Conservation (phyloP, 148 eudicot genomes). For the Amaranthus palmeri region DNA sequence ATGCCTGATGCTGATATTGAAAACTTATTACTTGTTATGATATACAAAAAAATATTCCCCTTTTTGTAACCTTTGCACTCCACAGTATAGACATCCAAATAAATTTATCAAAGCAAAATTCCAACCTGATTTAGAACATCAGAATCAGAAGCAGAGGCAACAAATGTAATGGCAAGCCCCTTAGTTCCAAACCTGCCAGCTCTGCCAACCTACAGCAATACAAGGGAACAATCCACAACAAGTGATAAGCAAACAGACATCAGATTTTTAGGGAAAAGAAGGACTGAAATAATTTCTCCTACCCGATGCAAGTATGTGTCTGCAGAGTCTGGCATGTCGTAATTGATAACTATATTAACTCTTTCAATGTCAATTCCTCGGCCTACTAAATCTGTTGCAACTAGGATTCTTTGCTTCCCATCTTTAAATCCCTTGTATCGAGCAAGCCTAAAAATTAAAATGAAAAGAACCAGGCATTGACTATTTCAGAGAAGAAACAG, state of each 20-base stretch:
- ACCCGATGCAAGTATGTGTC: slow-evolving; percentile 93
- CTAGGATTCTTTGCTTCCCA: slow-evolving; percentile 90
- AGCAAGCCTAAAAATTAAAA: slow-evolving; percentile 43
- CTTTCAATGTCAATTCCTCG: slow-evolving; percentile 96
- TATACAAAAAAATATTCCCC: too few relatives aligned
- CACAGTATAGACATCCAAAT: too few relatives aligned
- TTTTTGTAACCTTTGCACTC: too few relatives aligned
- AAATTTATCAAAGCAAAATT: background rate
- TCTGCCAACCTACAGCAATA: slow-evolving; percentile 65
- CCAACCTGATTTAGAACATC: slow-evolving; percentile 79
- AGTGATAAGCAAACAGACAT: background rate
- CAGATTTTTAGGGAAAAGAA: background rate
- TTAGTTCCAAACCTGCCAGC: slow-evolving; percentile 97
- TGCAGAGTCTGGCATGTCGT: slow-evolving; percentile 98
- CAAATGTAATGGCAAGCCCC: slow-evolving; percentile 94
- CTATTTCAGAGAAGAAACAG: too few relatives aligned
- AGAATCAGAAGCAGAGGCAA: slow-evolving; percentile 78
- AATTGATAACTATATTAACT: slow-evolving; percentile 91
- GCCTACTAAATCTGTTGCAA: slow-evolving; percentile 95
- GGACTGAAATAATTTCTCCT: background rate
- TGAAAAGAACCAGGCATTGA: background rate
- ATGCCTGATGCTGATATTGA: too few relatives aligned
- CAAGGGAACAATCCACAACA: background rate
- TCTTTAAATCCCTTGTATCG: slow-evolving; percentile 92
- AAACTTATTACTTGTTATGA: too few relatives aligned